Evolutionary conservation across 1,284 basidiomycete species (phyloP), one percentile per base, ranked within the genome.

Genomic region (Trametes pubescens): DNA sequence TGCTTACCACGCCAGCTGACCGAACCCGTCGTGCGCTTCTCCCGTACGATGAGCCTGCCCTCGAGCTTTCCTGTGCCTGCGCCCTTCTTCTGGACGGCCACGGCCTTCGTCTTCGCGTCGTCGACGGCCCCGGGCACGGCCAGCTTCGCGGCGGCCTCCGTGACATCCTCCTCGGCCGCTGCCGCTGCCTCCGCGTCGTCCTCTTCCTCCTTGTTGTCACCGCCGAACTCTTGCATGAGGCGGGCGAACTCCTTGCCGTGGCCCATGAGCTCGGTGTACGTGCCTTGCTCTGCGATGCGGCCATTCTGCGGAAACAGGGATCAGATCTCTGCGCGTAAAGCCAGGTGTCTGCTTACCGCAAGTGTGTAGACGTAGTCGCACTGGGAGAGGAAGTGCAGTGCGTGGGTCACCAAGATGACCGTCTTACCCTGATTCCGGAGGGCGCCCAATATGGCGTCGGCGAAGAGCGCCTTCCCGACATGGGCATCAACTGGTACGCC

Each of bases 351-450:
- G 11, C 44, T 35, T 48, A 66, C 71, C 58, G 68, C 49, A 4
- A 73, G 65, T 6, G 85, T 86, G 72, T 89, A 91, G 59, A 92
- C 85, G 66, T 86, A 85, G 73, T 90, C 87, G 64, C 86, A 87
- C 57, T 85, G 81, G 0, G 88, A 85, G 5, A 92, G 79, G 76
- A 93, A 89, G 74, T 92, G 90, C 6, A 92, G 76, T 0, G 89
- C 89, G 70, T 93, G 90, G 0, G 91, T 93, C 57, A 91, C 90
- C 47, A 90, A 80, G 34, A 88, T 81, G 24, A 90, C 85, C 0
- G 90, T 89, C 76, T 90, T 89, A 53, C 88, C 88, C 35, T 76
- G 76, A 47, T 77, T 76, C 6, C 82, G 80, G n/a, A 90, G 81
- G 0, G 77, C 73, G 5, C 82, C 82, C 29, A 89, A 69, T 66